Percentiles rank a stretch among this genome's conserved stretches.
phyloP scores from a whole-genome alignment of 306 rosid species.

The Vigna mungo region DNA sequence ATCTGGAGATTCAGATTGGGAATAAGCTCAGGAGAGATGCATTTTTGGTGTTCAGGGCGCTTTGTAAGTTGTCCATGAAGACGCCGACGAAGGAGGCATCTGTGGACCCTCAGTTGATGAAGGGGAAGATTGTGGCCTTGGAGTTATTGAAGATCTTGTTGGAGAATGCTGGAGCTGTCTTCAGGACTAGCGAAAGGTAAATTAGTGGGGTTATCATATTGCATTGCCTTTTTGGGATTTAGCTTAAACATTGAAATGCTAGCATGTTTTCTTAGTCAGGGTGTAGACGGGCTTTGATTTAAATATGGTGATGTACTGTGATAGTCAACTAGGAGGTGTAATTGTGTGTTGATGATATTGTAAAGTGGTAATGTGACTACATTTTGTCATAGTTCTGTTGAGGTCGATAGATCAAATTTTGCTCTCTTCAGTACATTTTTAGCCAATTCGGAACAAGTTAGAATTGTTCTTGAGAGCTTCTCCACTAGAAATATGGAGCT shows the following conservation, averaged over 20 bases:
- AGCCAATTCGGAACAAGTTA: too few relatives aligned
- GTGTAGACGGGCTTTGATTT: constrained; percentile 16
- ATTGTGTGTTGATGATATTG: constrained; percentile 3
- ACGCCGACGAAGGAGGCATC: constrained; percentile 92
- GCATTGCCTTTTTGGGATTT: not conserved
- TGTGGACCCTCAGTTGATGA: constrained; percentile 91
- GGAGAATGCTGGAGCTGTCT: constrained; percentile 99
- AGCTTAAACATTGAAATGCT: not conserved
- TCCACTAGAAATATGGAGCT: too few relatives aligned
- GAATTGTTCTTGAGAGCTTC: too few relatives aligned
- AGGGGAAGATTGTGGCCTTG: constrained; percentile 96
- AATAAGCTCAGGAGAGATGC: constrained; percentile 97
- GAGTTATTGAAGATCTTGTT: constrained; percentile 95
- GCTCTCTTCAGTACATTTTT: too few relatives aligned
- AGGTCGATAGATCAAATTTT: not conserved
- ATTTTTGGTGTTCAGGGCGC: constrained; percentile 95
- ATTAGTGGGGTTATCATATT: constrained; percentile 2
- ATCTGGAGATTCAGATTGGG: constrained; percentile 98
- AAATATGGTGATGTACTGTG: constrained; percentile 30
- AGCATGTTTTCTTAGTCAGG: constrained; percentile 25
- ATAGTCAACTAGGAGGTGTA: constrained; percentile 18
- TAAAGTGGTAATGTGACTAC: not conserved
- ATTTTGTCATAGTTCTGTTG: constrained; percentile 1
- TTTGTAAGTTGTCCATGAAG: constrained; percentile 98
- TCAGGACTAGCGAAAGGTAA: constrained; percentile 99